A percentile compares a stretch with the other conserved stretches of the same genome.
These are phyloP conservation scores for Dothidotthia symphoricarpi DNA, from an alignment of 2,329 filamentous ascomycete species.

Conservation along the genomic window DNA sequence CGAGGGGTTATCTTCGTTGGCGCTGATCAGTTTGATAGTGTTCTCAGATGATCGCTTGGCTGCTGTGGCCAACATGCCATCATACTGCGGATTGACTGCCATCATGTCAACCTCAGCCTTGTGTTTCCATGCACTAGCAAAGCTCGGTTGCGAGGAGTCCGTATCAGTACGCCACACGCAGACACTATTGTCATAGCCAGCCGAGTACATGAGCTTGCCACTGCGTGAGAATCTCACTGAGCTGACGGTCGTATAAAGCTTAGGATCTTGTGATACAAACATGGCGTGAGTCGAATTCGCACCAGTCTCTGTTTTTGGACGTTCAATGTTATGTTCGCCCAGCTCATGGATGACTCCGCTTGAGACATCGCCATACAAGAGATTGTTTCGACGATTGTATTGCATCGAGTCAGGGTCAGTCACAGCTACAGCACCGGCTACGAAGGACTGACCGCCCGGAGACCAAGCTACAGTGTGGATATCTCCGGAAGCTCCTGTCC, in stretches of 20 bases:
- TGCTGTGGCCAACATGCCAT: slow-evolving; percentile 51
- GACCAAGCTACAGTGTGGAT: slow-evolving; percentile 58
- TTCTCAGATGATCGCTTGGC: slow-evolving; percentile 36
- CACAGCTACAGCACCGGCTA: slow-evolving; percentile 57
- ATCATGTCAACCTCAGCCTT: slow-evolving; percentile 53
- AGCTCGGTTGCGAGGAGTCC: slow-evolving; percentile 23
- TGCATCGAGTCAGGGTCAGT: slow-evolving; percentile 57
- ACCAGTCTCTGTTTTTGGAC: slow-evolving; percentile 40
- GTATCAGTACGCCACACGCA: slow-evolving; percentile 41
- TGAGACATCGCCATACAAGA: slow-evolving; percentile 52
- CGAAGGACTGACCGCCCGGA: slow-evolving; percentile 54
- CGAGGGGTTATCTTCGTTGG: slow-evolving; percentile 14
- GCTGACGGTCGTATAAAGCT: slow-evolving; percentile 58
- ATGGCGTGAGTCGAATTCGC: slow-evolving; percentile 48
- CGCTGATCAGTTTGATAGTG: slow-evolving; percentile 35
- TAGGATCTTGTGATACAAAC: slow-evolving; percentile 50
- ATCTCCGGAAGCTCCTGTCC: slow-evolving; percentile 60
- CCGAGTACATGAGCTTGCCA: slow-evolving; percentile 50
- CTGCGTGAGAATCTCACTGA: slow-evolving; percentile 53
- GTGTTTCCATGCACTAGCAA: slow-evolving; percentile 41
- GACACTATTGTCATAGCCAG: slow-evolving; percentile 56
- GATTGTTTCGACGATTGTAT: slow-evolving; percentile 59
- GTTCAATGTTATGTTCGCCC: slow-evolving; percentile 51
- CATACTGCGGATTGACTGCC: slow-evolving; percentile 39
- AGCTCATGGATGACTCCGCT: slow-evolving; percentile 51